These are phyloP conservation scores for Naegleria gruberi DNA, from an alignment of 208 protist genomes.

Conservation along the genomic window DNA sequence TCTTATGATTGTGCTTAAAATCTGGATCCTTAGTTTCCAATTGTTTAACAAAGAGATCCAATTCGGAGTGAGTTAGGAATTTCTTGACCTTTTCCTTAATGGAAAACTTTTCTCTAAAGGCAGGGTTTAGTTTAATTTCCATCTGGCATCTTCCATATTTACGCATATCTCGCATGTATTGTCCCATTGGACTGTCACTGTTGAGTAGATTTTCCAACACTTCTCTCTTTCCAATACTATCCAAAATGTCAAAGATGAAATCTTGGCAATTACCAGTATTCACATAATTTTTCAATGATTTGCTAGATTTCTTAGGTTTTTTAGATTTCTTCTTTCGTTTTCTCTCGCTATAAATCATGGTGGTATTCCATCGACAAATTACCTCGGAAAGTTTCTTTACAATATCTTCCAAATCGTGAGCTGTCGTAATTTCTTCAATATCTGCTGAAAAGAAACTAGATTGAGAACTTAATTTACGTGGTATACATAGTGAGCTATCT, in stretches of 20 bases:
- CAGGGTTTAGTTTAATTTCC: background rate
- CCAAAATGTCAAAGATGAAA: background rate
- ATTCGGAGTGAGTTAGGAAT: background rate
- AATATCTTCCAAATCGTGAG: background rate
- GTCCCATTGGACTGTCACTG: background rate
- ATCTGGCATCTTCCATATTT: background rate
- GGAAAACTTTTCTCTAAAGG: background rate
- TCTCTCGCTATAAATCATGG: background rate
- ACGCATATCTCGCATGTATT: background rate
- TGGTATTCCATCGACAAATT: background rate
- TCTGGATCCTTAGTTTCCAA: background rate
- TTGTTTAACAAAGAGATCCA: background rate
- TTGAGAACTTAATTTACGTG: background rate
- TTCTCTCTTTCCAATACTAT: background rate
- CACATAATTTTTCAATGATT: background rate
- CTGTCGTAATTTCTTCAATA: background rate
- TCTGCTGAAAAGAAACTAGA: background rate
- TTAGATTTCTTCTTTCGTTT: background rate
- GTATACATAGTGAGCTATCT: background rate
- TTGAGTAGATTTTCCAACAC: background rate
- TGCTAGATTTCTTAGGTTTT: background rate
- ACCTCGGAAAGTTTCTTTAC: background rate
- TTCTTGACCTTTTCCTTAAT: background rate
- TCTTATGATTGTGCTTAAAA: background rate
- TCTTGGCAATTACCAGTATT: conserved; percentile 15